Conservation (phyloP, 345 rosid genomes). For the Eucalyptus urophylla region DNA sequence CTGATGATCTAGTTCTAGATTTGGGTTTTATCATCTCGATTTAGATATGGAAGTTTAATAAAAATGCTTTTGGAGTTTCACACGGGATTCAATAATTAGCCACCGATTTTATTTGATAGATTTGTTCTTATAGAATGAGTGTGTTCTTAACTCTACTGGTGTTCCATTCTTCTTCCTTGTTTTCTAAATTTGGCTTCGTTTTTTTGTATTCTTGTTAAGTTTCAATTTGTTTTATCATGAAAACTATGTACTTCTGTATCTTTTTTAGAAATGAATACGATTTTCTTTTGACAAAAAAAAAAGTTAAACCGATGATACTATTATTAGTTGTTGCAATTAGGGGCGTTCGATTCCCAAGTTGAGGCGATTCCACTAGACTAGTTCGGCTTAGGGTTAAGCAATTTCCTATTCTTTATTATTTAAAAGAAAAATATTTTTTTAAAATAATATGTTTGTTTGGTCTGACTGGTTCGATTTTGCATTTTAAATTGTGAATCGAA, state of each 20-base stretch:
- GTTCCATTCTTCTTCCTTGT: not conserved
- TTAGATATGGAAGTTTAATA: too few species aligned
- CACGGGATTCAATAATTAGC: not conserved
- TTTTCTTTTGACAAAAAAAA: not conserved
- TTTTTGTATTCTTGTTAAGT: too few species aligned
- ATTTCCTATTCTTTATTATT: not conserved
- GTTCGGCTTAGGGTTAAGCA: accelerated
- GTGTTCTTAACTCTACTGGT: not conserved
- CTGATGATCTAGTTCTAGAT: not conserved
- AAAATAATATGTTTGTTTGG: not conserved
- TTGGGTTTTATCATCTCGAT: not conserved
- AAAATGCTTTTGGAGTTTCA: not conserved
- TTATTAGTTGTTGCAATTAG: not conserved
- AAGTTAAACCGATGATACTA: not conserved
- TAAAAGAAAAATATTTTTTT: accelerated
- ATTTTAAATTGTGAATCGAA: accelerated
- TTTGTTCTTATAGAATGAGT: not conserved
- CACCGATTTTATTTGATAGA: not conserved
- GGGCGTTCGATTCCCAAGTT: not conserved
- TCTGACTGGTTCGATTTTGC: accelerated
- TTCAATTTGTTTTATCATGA: too few species aligned
- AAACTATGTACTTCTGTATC: too few species aligned
- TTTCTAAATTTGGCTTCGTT: not conserved
- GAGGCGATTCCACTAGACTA: not conserved
- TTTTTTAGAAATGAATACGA: too few species aligned